Evolutionary conservation across 1,284 basidiomycete species (phyloP), one percentile per base, ranked within the genome.

Genomic region (Violaceomyces palustris): DNA sequence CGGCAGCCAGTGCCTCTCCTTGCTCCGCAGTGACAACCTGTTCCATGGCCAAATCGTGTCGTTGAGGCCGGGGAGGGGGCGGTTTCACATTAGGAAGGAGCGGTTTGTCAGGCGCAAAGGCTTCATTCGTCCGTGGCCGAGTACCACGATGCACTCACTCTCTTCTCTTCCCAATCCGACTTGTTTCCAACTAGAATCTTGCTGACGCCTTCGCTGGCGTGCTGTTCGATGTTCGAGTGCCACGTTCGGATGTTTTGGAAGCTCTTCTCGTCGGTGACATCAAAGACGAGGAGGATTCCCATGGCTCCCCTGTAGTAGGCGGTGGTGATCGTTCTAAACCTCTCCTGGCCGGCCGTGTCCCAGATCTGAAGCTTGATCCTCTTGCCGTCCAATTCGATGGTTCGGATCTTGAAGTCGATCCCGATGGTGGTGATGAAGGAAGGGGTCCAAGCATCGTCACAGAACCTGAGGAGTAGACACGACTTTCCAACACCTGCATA

Each of bases 261-360:
- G 21, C 89, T 94, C 67, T 88, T 85, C 76, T 96, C 90, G 75
- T 98, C 93, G 23, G 94, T 98, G 30, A 98, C 91, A 74, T 98
- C 94, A 76, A 97, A 99, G 5, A 98, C 93, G 48, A 99, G 81
- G 44, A 99, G 79, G 70, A 98, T 99, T 42, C 94, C 94, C 93
- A 98, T 98, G 14, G 94, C 94, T 34, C 94, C 94, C 64, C 94
- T 86, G 79, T 99, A 99, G 77, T 99, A 99, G n/a, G 94, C 92
- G 8, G 93, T 96, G 32, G 94, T 98, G 76, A 99, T 99, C 33
- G 94, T 98, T 70, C 93, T 82, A 81, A 99, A 99, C 28, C 94
- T 86, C 78, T 99, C 94, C 79, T 98, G 94, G 30, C 94, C 93
- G 37, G 94, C 94, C 50, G 94, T 98, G 75, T 96, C 91, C 91